Conservation (phyloP, 2,329 filamentous ascomycete genomes). For the Colletotrichum tanaceti region DNA sequence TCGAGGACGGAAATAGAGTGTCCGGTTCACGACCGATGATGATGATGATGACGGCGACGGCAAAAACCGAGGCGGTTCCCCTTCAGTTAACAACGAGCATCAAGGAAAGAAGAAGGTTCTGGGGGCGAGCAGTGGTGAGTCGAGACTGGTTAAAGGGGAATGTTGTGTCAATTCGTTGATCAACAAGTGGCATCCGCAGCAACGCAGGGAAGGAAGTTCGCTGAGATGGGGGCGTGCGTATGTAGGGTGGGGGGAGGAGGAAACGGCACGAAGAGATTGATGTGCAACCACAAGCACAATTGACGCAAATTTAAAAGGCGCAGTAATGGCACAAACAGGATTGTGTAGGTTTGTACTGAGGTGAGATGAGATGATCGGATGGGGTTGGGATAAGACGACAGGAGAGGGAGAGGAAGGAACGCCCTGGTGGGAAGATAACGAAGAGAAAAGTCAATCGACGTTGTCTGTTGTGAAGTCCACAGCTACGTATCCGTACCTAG, state of each 20-base stretch:
- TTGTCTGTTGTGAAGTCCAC: conserved; percentile 2
- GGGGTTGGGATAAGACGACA: conserved; percentile 12
- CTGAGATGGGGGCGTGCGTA: conserved; percentile 3
- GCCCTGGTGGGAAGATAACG: not conserved
- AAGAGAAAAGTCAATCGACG: conserved; percentile 1
- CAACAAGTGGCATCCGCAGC: conserved; percentile 26
- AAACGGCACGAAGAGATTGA: not conserved
- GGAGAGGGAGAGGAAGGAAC: not conserved
- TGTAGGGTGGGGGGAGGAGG: conserved; percentile 2
- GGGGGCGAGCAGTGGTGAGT: not conserved
- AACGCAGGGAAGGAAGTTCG: not conserved
- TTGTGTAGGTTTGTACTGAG: conserved; percentile 3
- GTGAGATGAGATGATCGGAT: conserved; percentile 10
- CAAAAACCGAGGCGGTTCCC: not conserved
- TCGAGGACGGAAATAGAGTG: not conserved
- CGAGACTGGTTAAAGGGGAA: not conserved
- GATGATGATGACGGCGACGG: not conserved
- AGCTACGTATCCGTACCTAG: no score
- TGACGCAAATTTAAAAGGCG: not conserved
- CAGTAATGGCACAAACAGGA: not conserved
- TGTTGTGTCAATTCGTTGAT: conserved; percentile 19
- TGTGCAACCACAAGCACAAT: not conserved
- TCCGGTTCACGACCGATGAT: not conserved
- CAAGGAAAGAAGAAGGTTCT: not conserved
- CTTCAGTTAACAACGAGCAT: not conserved